These are phyloP conservation scores for Discostella stelligera DNA, from an alignment of 352 stramenopile species.

Conservation along the genomic window DNA sequence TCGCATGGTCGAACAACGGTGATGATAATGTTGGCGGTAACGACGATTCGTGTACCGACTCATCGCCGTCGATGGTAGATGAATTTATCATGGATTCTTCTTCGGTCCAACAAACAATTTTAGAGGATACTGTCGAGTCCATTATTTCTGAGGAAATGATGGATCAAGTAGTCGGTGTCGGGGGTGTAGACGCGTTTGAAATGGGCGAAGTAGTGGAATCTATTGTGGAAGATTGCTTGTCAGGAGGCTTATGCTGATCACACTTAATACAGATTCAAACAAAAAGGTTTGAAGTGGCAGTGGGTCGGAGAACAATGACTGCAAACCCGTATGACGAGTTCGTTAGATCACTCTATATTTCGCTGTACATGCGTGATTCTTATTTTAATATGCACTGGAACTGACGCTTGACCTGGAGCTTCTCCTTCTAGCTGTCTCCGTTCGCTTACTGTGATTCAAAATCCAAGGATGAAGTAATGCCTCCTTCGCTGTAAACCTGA, in stretches of 20 bases:
- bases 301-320: background rate
- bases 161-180: background rate
- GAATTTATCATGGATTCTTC: background rate
- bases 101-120: background rate
- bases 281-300: background rate
- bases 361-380: background rate
- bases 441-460: background rate
- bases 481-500: conserved; percentile 1
- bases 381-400: background rate
- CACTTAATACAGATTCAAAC: background rate
- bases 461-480: conserved; percentile 11
- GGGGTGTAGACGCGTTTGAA: background rate
- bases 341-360: conserved; percentile 8
- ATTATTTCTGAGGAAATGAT: background rate
- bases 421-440: background rate
- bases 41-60: background rate
- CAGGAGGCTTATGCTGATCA: background rate
- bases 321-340: background rate
- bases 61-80: background rate
- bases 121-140: background rate
- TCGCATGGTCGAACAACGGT: background rate
- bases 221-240: background rate
- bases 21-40: background rate
- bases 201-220: background rate
- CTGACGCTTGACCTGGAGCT: background rate